Base-by-base conservation (phyloP, 1,284 basidiomycete genomes). In the Trichosporon sp. region DNA sequence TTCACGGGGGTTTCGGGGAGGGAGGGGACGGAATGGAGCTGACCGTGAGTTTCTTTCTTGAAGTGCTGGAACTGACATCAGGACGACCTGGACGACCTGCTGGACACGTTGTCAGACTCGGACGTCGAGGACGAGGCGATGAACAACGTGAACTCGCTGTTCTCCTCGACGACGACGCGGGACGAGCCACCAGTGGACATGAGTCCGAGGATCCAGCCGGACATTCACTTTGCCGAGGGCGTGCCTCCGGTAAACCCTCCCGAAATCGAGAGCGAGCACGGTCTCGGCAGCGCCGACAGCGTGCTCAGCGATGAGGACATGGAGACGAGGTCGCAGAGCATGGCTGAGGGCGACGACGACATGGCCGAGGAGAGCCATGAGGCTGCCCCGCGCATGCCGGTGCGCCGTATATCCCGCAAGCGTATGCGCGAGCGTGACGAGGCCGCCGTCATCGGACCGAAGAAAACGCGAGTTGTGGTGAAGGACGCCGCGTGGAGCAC, bases 401-500 rank as follows among this genome's bases (percentile, higher is more conserved):
- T 40, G 10, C 64, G 46, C 6, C 67, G 32, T 21, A 32, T 65
- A 14, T 67, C 66, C 16, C 66, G 70, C 7, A 71, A 65, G 51
- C 70, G 70, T n/a, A 19, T 67, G 19, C 61, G 63, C 0, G 67
- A 68, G n/a, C 59, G 59, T 6, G 64, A 68, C 31, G 51, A 35
- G 16, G 63, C 51, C 1, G 46, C 54, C 16, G 70, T 72, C 1
- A 66, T 74, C 4, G 83, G 83, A 0, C 83, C 83, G 4, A 84
- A 83, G 67, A 91, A 90, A 81, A 85, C 87, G 66, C 88, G 85
- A 21, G 88, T 93, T 12, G 84, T 92, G 11, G 88, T 94, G 31
- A 86, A 87, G 67, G 93, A 95, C 80, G 89, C 91, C 3, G 90
- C 93, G 0, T 94, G 92, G 82, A 85, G 88, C 6, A 95, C 93